Percentiles rank a stretch among this genome's conserved stretches.
phyloP scores from a whole-genome alignment of 768 basidiomycete genomes.

The Phanerochaete carnosa region DNA sequence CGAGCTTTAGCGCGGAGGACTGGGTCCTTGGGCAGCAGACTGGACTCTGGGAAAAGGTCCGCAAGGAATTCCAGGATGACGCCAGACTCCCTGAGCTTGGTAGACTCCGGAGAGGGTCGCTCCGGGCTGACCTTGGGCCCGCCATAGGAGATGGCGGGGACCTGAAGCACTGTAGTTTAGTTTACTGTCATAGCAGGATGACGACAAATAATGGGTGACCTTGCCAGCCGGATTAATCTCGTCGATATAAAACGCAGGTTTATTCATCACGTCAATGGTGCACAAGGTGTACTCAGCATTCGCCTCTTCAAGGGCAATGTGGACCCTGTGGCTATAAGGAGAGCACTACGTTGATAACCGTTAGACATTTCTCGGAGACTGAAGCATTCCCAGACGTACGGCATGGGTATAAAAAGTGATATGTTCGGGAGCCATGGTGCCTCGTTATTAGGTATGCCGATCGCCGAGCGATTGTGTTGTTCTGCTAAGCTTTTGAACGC shows the following conservation, averaged over 20 bases:
- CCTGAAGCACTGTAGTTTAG: conserved; percentile 25
- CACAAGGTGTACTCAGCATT: conserved; percentile 41
- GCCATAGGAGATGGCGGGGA: conserved; percentile 61
- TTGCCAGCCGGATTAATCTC: conserved; percentile 67
- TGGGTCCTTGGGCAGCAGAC: conserved; percentile 51
- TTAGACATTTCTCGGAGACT: neutral
- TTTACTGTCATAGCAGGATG: neutral
- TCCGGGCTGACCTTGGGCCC: conserved; percentile 52
- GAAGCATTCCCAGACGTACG: conserved; percentile 31
- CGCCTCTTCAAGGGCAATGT: conserved; percentile 60
- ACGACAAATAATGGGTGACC: conserved; percentile 33
- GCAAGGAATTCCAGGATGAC: conserved; percentile 65
- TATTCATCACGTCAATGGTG: conserved; percentile 59
- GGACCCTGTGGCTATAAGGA: conserved; percentile 56
- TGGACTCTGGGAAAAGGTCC: conserved; percentile 48
- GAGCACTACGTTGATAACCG: conserved; percentile 38
- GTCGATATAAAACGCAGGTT: conserved; percentile 66
- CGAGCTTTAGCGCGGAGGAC: conserved; percentile 54
- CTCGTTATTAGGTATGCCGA: too few relatives aligned
- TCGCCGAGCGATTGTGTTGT: too few relatives aligned
- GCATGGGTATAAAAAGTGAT: conserved; percentile 47
- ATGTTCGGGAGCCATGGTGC: conserved; percentile 8
- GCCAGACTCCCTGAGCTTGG: conserved; percentile 62
- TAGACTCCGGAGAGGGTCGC: conserved; percentile 53
- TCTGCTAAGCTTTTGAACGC: too few relatives aligned